Evolutionary conservation across 306 rosid genomes (phyloP), one percentile per base, ranked within the genome.

Genomic region (Rubus parviflorus): DNA sequence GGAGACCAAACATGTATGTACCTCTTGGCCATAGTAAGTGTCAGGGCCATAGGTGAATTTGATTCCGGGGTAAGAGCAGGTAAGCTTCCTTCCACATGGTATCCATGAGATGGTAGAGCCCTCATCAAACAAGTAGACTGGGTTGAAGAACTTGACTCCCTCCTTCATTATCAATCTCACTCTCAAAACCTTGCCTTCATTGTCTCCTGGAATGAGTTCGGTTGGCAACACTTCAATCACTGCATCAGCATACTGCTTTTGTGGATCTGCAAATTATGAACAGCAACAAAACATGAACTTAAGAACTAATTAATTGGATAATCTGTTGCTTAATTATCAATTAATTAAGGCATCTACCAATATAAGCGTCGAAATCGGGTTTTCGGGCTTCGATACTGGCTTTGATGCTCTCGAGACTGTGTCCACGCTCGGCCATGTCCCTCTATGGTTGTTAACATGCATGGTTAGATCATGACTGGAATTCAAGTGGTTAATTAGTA

Each of bases 381-480:
- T 96, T 96, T 53, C 99, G 86, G 60, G 98, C 98, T 86, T 96
- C 93, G 51, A 96, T 96, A 74, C 99, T 96, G 81, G 98, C 99
- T 84, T 96, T 96, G 87, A 96, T 96, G 87, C 99, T 96, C 84
- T 96, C 99, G 47, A 96, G 99, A 72, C 99, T 96, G 61, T 96
- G 99, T 67, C 99, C 99, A 73, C 99, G 94, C 72, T 96, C 99
- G 42, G 99, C 97, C 99, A 96, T 96, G 87, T 96, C 99, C 78
- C 99, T 91, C 99, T 96, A 83, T 68, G 62, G 75, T 79, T 73
- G 60, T 78, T 77, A 35, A 66, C 52, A 63, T 79, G 12, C 52
- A 63, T 79, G 12, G 48, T 84, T 16, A 79, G 75, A 61, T 77
- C n/a, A 40, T 47, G 7, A 62, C n/a, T 30, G 20, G 22, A 23